phyloP scores from a whole-genome alignment of 176 grass and related monocot species.

The Hordeum marinum region DNA sequence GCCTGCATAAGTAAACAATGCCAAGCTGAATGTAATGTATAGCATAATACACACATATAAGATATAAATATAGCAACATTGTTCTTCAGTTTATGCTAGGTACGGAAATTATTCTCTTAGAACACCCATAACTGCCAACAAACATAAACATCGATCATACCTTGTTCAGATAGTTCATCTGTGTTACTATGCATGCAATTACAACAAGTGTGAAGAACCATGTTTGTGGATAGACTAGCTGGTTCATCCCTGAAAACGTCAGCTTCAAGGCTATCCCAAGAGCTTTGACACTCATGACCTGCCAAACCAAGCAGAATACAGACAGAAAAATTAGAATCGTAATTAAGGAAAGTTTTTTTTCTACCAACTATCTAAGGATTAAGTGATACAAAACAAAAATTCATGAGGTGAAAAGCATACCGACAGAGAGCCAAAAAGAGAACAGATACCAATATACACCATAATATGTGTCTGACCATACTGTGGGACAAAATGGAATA shows the following conservation, averaged over 20 bases:
- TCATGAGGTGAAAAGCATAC: slow-evolving; percentile 35
- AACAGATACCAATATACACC: slow-evolving; percentile 82
- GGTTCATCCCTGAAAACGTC: slow-evolving; percentile 96
- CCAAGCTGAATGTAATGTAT: slow-evolving; percentile 11
- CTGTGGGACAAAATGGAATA: slow-evolving; percentile 69
- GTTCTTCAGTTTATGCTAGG: background rate
- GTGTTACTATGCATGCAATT: slow-evolving; percentile 68
- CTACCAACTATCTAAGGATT: background rate
- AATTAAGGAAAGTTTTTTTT: background rate
- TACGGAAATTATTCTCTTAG: background rate
- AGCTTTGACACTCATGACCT: slow-evolving; percentile 99
- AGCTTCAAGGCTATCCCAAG: slow-evolving; percentile 95
- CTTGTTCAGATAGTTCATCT: slow-evolving; percentile 99
- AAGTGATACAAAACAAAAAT: background rate
- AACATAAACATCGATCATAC: slow-evolving; percentile 33
- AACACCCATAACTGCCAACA: background rate
- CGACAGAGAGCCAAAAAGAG: slow-evolving; percentile 79
- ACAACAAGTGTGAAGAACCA: slow-evolving; percentile 89
- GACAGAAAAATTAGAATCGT: background rate
- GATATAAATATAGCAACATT: background rate
- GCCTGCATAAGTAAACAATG: slow-evolving; percentile 39
- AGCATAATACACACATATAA: background rate
- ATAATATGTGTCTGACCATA: slow-evolving; percentile 85
- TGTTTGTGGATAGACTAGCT: slow-evolving; percentile 88
- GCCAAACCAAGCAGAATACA: slow-evolving; percentile 22